Base-by-base conservation (phyloP, 768 basidiomycete genomes). In the Suillus cothurnatus region DNA sequence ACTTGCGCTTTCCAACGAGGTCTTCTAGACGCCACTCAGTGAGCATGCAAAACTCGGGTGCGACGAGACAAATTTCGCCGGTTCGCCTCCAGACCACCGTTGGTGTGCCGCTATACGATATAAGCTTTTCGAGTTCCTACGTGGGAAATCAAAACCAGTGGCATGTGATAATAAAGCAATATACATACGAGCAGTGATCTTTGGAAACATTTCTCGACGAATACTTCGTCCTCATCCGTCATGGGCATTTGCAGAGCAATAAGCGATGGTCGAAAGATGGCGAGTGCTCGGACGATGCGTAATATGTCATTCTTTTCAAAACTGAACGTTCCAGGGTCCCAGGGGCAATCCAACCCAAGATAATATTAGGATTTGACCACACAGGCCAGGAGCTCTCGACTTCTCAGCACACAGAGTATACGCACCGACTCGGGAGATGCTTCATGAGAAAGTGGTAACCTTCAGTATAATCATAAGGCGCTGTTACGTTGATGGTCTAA, bases 241-340 rank as follows among this genome's bases (percentile, higher is more conserved):
- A 99, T 82, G 34, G 97, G 95, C 96, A 98, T 97, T 85, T 98
- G 96, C 61, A 99, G 80, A 32, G 97, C 97, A 71, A 99, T 99
- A 63, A 99, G 84, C 64, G 94, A 96, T n/a, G 97, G 97, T 63
- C 97, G 86, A 76, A 95, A 96, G 43, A 97, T 93, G 23, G 97
- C 96, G 63, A 99, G 83, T 34, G 96, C 94, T 61, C 95, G 90
- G 52, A 98, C 95, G 70, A 99, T 90, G 64, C 95, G 93, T 50
- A 99, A 78, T 67, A 96, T 94, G 73, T 97, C 95, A 76, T 93
- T 93, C 81, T 97, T 98, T 77, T 97, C 95, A 78, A 98, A 98
- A 67, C 93, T 95, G 81, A 36, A 58, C 9, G 36, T 65, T 49
- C 66, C 62, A 66, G 59, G 52, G 68, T 63, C 65, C 69, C 70